Conservation (phyloP, 1,284 basidiomycete species). For the Microstroma glucosiphilum region DNA sequence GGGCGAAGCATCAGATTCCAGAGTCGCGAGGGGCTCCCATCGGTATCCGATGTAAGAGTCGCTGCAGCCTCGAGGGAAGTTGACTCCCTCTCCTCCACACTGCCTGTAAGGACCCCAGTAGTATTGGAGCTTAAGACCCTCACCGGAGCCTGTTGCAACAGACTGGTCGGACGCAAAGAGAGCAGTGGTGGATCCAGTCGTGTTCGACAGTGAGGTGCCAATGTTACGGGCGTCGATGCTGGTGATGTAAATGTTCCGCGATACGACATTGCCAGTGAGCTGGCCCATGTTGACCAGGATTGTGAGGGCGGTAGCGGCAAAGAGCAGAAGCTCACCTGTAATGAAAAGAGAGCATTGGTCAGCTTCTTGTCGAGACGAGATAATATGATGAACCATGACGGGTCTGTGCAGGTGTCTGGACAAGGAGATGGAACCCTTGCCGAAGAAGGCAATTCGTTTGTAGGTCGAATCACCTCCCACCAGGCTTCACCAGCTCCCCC, state of each 20-base stretch:
- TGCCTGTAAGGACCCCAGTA: slow-evolving; percentile 39
- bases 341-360: background rate
- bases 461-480: background rate
- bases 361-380: background rate
- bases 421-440: background rate
- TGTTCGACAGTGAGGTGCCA: slow-evolving; percentile 7
- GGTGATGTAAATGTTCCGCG: slow-evolving; percentile 41
- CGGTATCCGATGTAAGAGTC: slow-evolving; percentile 27
- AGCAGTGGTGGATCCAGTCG: background rate
- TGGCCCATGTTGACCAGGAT: slow-evolving; percentile 47
- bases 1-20: slow-evolving; percentile 2
- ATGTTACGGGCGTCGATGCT: slow-evolving; percentile 23
- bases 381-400: background rate
- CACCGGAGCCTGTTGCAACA: slow-evolving; percentile 16
- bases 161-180: slow-evolving; percentile 29
- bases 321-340: slow-evolving; percentile 44
- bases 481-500: background rate
- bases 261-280: slow-evolving; percentile 44
- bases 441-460: no score
- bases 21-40: slow-evolving; percentile 25
- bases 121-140: slow-evolving; percentile 28
- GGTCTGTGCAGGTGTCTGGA: background rate
- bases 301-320: slow-evolving; percentile 38
- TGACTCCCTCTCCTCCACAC: slow-evolving; percentile 22
- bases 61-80: slow-evolving; percentile 20